Conservation (phyloP, 805 yeast genomes). For the Starmerella stellata region DNA sequence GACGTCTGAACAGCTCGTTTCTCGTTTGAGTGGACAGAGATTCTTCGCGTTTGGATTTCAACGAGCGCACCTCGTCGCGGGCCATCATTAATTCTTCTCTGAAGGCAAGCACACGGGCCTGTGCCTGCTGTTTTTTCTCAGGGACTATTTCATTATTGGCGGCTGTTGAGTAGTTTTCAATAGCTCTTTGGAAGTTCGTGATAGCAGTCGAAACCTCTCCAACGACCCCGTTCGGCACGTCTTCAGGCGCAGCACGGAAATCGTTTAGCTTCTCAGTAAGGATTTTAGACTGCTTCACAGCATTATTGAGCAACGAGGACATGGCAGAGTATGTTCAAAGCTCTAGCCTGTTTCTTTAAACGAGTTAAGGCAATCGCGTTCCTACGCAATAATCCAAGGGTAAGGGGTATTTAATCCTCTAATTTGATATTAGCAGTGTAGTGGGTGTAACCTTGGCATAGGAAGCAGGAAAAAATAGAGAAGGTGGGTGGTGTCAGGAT, state of each 20-base stretch:
- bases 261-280: constrained; percentile 48
- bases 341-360: not conserved
- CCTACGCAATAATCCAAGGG: too few relatives aligned
- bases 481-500: too few relatives aligned
- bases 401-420: not conserved
- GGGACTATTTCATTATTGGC: constrained; percentile 40
- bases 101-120: constrained; percentile 44
- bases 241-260: constrained; percentile 39
- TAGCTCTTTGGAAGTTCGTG: constrained; percentile 54
- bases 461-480: too few relatives aligned
- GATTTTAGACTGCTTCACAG: constrained; percentile 63
- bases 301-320: constrained; percentile 85
- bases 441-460: not conserved
- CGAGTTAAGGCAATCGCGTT: not conserved
- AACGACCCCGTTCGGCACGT: constrained; percentile 58
- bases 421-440: not conserved
- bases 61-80: constrained; percentile 33
- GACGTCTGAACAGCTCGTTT: constrained; percentile 37
- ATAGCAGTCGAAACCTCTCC: constrained; percentile 65
- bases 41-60: constrained; percentile 40
- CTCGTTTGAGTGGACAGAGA: constrained; percentile 30
- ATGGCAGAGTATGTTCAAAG: constrained; percentile 9
- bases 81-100: constrained; percentile 28
- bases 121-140: constrained; percentile 38
- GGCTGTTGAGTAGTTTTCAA: constrained; percentile 46